Evolutionary conservation across 306 rosid species (phyloP).

Genomic region (Mimosa bimucronata): DNA sequence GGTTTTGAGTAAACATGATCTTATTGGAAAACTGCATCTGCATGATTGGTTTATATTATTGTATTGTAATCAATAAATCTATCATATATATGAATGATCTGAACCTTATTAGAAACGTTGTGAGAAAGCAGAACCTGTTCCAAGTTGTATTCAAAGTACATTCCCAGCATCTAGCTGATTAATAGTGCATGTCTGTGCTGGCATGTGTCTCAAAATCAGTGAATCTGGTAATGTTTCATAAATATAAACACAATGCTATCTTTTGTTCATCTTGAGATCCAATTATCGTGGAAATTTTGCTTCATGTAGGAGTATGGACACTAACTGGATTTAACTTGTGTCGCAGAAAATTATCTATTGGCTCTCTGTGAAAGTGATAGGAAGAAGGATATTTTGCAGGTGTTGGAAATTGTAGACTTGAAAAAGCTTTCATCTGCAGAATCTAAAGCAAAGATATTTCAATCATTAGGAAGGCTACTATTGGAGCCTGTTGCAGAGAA

Average conservation of each 20-base stretch:
- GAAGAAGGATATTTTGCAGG: slow-evolving; percentile 62
- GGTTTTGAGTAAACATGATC: background rate
- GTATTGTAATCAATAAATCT: slow-evolving; percentile 3
- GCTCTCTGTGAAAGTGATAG: slow-evolving; percentile 82
- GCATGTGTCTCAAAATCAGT: slow-evolving; percentile 32
- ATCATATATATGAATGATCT: slow-evolving; percentile 26
- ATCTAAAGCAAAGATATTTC: slow-evolving; percentile 52
- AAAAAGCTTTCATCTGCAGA: slow-evolving; percentile 53
- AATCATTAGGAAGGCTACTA: slow-evolving; percentile 69
- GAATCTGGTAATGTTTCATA: slow-evolving; percentile 17
- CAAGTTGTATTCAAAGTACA: slow-evolving; percentile 20
- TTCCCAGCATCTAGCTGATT: slow-evolving; percentile 16
- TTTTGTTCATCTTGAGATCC: slow-evolving; percentile 12
- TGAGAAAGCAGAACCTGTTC: slow-evolving; percentile 5
- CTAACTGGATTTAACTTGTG: slow-evolving; percentile 38
- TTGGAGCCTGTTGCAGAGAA: slow-evolving; percentile 70
- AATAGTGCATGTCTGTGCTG: slow-evolving; percentile 31
- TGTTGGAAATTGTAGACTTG: slow-evolving; percentile 63
- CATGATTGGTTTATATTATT: slow-evolving; percentile 22
- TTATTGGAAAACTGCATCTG: slow-evolving; percentile 21
- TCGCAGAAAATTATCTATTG: slow-evolving; percentile 77
- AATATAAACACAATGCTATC: slow-evolving; percentile 21
- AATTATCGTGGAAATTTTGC: slow-evolving; percentile 21
- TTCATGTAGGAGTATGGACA: slow-evolving; percentile 32
- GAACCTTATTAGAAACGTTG: slow-evolving; percentile 26